Conservation (phyloP, 306 rosid species). For the Alnus glutinosa region DNA sequence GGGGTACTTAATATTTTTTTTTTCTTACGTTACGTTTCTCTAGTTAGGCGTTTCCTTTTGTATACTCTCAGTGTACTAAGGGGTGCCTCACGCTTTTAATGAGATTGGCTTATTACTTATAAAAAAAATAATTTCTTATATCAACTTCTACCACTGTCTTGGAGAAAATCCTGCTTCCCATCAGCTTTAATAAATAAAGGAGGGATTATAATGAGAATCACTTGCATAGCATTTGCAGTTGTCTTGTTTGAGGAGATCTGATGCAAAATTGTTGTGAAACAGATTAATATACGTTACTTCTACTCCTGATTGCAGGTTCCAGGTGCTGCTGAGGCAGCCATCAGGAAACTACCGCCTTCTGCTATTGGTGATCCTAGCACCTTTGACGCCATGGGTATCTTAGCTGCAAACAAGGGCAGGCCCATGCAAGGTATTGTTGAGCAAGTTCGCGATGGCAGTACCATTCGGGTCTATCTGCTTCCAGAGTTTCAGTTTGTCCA, state of each 20-base stretch:
- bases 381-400: constrained; percentile 77
- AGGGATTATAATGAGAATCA: neutral
- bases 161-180: neutral
- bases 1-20: neutral
- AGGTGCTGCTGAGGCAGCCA: constrained; percentile 76
- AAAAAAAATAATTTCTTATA: neutral
- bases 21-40: too few species aligned
- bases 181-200: neutral
- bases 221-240: neutral
- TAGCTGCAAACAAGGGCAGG: constrained; percentile 77
- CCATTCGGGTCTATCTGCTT: constrained; percentile 78
- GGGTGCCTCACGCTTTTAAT: too few species aligned
- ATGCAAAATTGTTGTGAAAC: neutral
- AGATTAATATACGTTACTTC: constrained; percentile 13
- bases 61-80: too few species aligned
- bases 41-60: too few species aligned
- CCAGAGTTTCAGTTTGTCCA: constrained; percentile 95
- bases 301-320: constrained; percentile 56
- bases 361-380: constrained; percentile 85
- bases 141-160: neutral
- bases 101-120: too few species aligned
- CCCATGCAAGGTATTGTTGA: constrained; percentile 88
- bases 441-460: constrained; percentile 96
- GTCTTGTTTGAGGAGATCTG: neutral
- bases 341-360: constrained; percentile 82